Evolutionary conservation across 2,329 filamentous ascomycete genomes (phyloP).

Genomic region (Trichophyton simii): DNA sequence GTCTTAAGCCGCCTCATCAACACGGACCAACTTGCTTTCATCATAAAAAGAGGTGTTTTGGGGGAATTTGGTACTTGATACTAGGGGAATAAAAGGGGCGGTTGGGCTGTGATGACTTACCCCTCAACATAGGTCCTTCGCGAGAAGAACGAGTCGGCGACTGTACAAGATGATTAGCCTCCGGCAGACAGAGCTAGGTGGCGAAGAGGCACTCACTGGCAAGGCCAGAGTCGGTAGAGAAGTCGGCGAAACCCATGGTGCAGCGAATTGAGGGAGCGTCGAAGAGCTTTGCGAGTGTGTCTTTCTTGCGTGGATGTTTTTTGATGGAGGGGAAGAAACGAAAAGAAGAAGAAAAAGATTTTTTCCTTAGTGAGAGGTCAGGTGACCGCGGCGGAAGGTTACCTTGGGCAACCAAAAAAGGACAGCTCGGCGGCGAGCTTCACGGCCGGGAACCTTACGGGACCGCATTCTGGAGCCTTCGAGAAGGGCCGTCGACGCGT

Average conservation of each 20-base stretch:
- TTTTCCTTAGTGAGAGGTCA: neutral
- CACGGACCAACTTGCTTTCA: conserved; percentile 86
- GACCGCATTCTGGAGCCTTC: conserved; percentile 23
- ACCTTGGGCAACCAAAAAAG: neutral
- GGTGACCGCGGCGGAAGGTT: neutral
- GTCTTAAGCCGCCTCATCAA: conserved; percentile 93
- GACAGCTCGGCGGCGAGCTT: neutral
- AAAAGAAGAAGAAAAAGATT: neutral
- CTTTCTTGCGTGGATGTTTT: too few species aligned
- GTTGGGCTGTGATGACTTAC: conserved; percentile 43
- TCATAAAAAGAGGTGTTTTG: conserved; percentile 39
- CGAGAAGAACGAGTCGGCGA: conserved; percentile 33
- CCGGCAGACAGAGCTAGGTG: conserved; percentile 14
- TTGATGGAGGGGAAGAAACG: neutral
- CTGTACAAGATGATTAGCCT: conserved; percentile 21
- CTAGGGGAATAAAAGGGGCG: neutral
- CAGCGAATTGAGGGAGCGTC: neutral
- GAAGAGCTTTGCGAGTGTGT: conserved; percentile 15
- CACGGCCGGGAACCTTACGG: neutral
- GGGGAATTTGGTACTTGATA: conserved; percentile 3
- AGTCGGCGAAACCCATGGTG: conserved; percentile 56
- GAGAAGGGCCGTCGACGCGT: conserved; percentile 17
- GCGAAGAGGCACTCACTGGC: conserved; percentile 37
- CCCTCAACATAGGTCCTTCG: conserved; percentile 72
- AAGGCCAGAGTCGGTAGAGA: conserved; percentile 50